These are phyloP conservation scores for Torulaspora microellipsoides DNA, from an alignment of 805 yeast genomes.

Conservation along the genomic window DNA sequence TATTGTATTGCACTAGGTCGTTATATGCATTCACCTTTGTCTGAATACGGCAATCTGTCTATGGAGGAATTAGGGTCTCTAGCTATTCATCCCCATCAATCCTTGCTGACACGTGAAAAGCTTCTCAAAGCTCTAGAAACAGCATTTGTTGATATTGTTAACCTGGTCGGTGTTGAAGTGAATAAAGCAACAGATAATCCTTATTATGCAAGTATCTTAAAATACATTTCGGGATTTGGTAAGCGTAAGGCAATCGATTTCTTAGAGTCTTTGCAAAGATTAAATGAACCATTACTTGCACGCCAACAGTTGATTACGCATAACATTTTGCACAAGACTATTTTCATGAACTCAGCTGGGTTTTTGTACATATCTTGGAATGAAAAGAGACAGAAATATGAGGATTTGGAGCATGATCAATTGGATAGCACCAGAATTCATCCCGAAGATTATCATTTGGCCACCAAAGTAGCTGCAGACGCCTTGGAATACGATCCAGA, in stretches of 20 bases:
- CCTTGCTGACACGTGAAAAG: constrained; percentile 57
- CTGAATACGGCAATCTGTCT: constrained; percentile 74
- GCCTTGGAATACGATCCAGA: constrained; percentile 96
- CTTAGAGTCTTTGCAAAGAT: constrained; percentile 66
- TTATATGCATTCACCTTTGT: constrained; percentile 85
- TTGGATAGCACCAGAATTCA: constrained; percentile 95
- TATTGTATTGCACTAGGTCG: constrained; percentile 89
- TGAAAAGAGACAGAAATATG: constrained; percentile 40
- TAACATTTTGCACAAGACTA: constrained; percentile 69
- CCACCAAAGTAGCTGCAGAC: constrained; percentile 96
- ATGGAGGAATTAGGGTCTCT: constrained; percentile 69
- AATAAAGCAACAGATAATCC: constrained; percentile 76
- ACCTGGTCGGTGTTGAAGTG: constrained; percentile 89
- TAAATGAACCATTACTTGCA: constrained; percentile 50
- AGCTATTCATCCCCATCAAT: constrained; percentile 68
- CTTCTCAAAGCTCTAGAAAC: constrained; percentile 66
- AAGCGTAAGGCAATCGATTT: constrained; percentile 91
- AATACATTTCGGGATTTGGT: constrained; percentile 86
- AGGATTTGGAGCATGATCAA: constrained; percentile 63
- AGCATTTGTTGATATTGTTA: constrained; percentile 83
- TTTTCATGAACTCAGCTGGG: constrained; percentile 89
- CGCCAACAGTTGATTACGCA: constrained; percentile 85
- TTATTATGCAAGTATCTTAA: constrained; percentile 65
- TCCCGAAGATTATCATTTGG: constrained; percentile 95
- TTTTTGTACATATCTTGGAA: constrained; percentile 74